A percentile compares a stretch with the other conserved stretches of the same genome.
These are phyloP conservation scores for Lichtheimia ramosa DNA, from an alignment of 371 early-diverging fungal genomes.

Conservation along the genomic window DNA sequence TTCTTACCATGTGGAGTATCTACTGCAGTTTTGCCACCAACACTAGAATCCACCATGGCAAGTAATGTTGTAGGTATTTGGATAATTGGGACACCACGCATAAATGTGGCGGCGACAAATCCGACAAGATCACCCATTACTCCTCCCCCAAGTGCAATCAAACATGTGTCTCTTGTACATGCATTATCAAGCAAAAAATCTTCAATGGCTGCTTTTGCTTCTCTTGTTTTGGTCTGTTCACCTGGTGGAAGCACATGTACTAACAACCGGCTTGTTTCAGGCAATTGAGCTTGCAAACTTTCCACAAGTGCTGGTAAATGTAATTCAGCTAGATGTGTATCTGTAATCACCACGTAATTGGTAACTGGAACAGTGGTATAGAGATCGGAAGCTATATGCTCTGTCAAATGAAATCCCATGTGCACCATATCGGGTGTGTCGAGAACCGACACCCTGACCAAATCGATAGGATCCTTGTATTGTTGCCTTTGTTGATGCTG, in stretches of 20 bases:
- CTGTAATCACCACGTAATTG: slow-evolving; percentile 84
- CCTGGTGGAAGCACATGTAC: slow-evolving; percentile 80
- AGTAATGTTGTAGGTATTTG: slow-evolving; percentile 95
- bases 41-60: slow-evolving; percentile 95
- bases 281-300: slow-evolving; percentile 8
- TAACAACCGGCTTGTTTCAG: slow-evolving; percentile 53
- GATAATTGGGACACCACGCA: slow-evolving; percentile 89
- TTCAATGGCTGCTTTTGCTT: slow-evolving; percentile 78
- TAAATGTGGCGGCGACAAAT: slow-evolving; percentile 93
- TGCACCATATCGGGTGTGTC: slow-evolving; percentile 25
- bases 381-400: slow-evolving; percentile 68
- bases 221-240: slow-evolving; percentile 82
- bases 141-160: slow-evolving; percentile 93
- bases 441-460: slow-evolving; percentile 22
- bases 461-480: not conserved
- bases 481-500: not conserved
- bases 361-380: slow-evolving; percentile 61
- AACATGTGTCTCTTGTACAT: slow-evolving; percentile 89
- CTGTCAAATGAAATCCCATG: slow-evolving; percentile 75
- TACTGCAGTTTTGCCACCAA: slow-evolving; percentile 95
- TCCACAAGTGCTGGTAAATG: slow-evolving; percentile 34
- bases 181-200: slow-evolving; percentile 79
- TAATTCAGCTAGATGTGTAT: slow-evolving; percentile 72
- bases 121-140: slow-evolving; percentile 95
- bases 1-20: slow-evolving; percentile 93